Percentiles rank a stretch among this genome's conserved stretches.
Evolutionary conservation across 352 stramenopile genomes (phyloP).

Genomic region (Phytophthora ramorum): DNA sequence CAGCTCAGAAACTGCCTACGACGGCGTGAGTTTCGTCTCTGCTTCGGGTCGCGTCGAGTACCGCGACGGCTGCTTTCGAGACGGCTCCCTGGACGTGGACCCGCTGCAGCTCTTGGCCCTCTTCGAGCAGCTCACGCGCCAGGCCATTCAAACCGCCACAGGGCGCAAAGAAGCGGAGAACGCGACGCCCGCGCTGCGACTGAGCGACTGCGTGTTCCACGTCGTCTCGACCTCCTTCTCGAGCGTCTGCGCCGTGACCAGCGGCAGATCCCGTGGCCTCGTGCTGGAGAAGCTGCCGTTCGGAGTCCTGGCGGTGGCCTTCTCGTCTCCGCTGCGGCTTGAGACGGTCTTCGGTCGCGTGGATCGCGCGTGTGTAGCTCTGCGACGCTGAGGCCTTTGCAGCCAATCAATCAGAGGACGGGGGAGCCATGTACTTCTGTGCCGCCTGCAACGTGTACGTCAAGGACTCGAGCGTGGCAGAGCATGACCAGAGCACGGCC

Average conservation of each 20-base stretch:
- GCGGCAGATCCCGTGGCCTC: slow-evolving; percentile 40
- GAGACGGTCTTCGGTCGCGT: slow-evolving; percentile 44
- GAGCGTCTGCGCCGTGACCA: slow-evolving; percentile 49
- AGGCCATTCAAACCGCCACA: slow-evolving; percentile 36
- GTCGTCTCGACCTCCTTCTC: slow-evolving; percentile 56
- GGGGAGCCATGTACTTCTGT: slow-evolving; percentile 63
- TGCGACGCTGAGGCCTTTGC: slow-evolving; percentile 34
- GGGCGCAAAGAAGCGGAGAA: neutral
- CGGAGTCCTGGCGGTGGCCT: slow-evolving; percentile 53
- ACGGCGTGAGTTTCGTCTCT: slow-evolving; percentile 58
- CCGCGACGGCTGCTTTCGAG: slow-evolving; percentile 52
- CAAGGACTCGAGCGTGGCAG: slow-evolving; percentile 50
- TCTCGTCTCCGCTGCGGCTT: slow-evolving; percentile 44
- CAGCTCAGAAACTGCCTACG: slow-evolving; percentile 32
- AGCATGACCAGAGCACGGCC: slow-evolving; percentile 63
- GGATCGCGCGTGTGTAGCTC: slow-evolving; percentile 38
- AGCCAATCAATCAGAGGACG: slow-evolving; percentile 26
- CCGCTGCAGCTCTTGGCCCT: slow-evolving; percentile 34
- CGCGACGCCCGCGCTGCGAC: slow-evolving; percentile 37
- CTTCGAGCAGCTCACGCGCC: slow-evolving; percentile 56
- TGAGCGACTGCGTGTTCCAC: slow-evolving; percentile 44
- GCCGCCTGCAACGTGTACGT: slow-evolving; percentile 69
- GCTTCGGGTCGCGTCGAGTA: slow-evolving; percentile 47
- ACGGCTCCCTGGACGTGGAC: slow-evolving; percentile 11
- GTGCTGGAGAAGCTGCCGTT: slow-evolving; percentile 62